Conservation (phyloP, 139 green algal genomes). For the Coelastrella sp. region DNA sequence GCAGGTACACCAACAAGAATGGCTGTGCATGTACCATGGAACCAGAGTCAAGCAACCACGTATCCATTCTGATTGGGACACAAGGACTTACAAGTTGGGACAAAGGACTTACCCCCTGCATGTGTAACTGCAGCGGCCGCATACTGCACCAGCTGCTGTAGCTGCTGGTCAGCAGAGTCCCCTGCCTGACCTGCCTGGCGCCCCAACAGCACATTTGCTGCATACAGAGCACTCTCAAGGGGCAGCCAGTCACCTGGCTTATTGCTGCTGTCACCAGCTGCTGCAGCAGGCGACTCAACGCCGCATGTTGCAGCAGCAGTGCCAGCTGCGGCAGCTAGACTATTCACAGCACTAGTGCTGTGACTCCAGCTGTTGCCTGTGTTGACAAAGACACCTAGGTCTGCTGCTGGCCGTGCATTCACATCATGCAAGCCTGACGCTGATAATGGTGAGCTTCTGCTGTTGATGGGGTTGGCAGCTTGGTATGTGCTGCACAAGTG, state of each 20-base stretch:
- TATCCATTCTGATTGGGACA: no score
- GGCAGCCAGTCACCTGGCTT: slow-evolving; percentile 32
- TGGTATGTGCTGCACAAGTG: slow-evolving; percentile 17
- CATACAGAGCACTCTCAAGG: slow-evolving; percentile 71
- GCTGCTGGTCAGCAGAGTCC: slow-evolving; percentile 21
- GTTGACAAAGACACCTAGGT: no score
- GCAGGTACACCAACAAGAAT: no score
- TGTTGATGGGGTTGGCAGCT: neutral
- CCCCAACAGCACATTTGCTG: slow-evolving; percentile 68
- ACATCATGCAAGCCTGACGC: no score
- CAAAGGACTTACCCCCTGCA: neutral
- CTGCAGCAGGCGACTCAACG: slow-evolving; percentile 6
- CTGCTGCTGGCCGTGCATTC: no score
- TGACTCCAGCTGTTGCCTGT: no score
- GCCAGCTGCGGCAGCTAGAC: neutral
- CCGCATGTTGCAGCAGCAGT: neutral
- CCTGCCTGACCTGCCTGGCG: neutral
- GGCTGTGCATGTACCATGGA: no score
- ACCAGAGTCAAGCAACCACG: neutral
- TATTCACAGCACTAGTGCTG: neutral
- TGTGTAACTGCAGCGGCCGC: neutral
- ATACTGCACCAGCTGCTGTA: slow-evolving; percentile 50
- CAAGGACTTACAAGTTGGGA: neutral
- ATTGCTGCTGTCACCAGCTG: neutral
- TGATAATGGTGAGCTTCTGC: neutral